Evolutionary conservation across 176 grass and related monocot species (phyloP).

Genomic region (Canna indica): DNA sequence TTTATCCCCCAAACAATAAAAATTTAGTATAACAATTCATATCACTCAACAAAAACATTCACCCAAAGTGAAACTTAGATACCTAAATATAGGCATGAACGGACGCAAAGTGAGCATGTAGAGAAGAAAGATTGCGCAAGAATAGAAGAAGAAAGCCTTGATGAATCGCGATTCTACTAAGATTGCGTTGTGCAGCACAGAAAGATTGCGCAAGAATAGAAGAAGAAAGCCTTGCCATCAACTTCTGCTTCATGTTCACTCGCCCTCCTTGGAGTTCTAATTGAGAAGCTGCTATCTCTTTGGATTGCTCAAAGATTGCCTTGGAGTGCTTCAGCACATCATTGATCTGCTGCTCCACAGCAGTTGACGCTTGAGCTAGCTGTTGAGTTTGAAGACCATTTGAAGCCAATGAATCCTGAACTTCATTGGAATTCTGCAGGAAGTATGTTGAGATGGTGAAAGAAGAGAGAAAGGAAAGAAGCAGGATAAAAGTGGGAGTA

Average conservation of each 20-base stretch:
- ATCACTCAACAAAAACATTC: too few relatives aligned
- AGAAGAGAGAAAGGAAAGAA: too few relatives aligned
- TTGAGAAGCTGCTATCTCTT: conserved; percentile 42
- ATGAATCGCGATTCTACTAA: conserved; percentile 75
- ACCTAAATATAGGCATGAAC: conserved; percentile 69
- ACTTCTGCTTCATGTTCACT: conserved; percentile 40
- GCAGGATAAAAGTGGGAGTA: too few relatives aligned
- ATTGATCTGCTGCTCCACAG: conserved; percentile 30
- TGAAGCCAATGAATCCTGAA: conserved; percentile 41
- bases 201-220: conserved; percentile 52
- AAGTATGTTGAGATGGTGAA: conserved; percentile 50
- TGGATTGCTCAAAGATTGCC: conserved; percentile 36
- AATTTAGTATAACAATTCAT: too few relatives aligned
- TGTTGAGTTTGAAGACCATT: conserved; percentile 33
- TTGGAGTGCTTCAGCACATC: conserved; percentile 43
- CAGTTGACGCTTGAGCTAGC: conserved; percentile 25
- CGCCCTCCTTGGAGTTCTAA: conserved; percentile 42
- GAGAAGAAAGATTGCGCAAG: conserved; percentile 70
- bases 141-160: conserved; percentile 95
- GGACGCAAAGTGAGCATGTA: conserved; percentile 76
- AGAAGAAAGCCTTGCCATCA: conserved; percentile 40
- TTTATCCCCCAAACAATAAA: too few relatives aligned
- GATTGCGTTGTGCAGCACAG: conserved; percentile 66
- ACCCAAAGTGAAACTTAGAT: background rate
- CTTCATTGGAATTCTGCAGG: conserved; percentile 35